phyloP scores from a whole-genome alignment of 2,329 filamentous ascomycete genomes.

The Curvularia sp. region DNA sequence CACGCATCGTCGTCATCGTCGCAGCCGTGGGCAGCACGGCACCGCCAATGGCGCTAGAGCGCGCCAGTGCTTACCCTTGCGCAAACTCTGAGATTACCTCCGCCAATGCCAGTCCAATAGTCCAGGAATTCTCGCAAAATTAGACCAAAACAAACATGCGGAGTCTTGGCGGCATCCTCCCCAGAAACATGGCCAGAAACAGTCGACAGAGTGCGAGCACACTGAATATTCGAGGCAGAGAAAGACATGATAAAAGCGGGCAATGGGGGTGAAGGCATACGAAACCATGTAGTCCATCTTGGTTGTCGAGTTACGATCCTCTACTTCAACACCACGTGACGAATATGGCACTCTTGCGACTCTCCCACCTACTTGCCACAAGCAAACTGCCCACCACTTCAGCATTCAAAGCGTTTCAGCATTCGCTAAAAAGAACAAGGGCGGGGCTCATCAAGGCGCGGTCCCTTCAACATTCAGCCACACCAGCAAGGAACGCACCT shows the following conservation, averaged over 20 bases:
- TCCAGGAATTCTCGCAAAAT: constrained; percentile 30
- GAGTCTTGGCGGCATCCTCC: constrained; percentile 27
- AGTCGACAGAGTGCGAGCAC: constrained; percentile 19
- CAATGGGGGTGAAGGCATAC: neutral
- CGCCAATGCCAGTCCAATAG: constrained; percentile 5
- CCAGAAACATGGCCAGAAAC: constrained; percentile 3
- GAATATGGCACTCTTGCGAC: neutral
- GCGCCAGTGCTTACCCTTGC: constrained; percentile 14
- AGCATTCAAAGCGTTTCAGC: neutral
- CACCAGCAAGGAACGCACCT: neutral
- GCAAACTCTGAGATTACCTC: constrained; percentile 34
- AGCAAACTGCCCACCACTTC: neutral
- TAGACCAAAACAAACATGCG: constrained; percentile 29
- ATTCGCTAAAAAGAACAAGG: neutral
- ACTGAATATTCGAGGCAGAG: constrained; percentile 13
- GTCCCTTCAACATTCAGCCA: neutral
- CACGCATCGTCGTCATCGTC: neutral
- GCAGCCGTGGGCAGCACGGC: constrained; percentile 7
- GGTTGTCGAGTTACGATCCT: neutral
- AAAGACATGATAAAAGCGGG: neutral
- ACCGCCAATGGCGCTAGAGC: constrained; percentile 28
- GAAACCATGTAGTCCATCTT: neutral
- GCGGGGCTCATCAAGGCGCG: neutral
- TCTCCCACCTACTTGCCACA: neutral
- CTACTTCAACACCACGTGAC: neutral